These are phyloP conservation scores for Aspergillus incahuasiensis DNA, from an alignment of 495 filamentous ascomycete genomes.

Conservation along the genomic window DNA sequence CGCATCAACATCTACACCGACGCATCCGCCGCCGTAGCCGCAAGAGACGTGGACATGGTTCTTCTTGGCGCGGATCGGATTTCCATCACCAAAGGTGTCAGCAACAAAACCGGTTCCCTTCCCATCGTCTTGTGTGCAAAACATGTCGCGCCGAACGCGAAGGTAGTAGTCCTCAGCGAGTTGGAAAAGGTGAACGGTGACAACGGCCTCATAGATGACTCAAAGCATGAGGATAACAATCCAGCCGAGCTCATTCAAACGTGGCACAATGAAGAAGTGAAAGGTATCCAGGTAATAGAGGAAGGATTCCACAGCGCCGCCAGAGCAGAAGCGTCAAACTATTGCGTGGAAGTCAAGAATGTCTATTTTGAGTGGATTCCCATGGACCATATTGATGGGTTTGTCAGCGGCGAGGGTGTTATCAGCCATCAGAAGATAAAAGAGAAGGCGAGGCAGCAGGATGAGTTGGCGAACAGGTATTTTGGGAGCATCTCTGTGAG, in stretches of 20 bases:
- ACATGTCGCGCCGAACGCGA: conserved; percentile 34
- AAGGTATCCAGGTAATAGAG: conserved; percentile 21
- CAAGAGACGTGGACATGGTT: conserved; percentile 44
- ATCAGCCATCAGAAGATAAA: conserved; percentile 23
- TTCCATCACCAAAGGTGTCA: conserved; percentile 46
- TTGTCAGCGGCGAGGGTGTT: conserved; percentile 51
- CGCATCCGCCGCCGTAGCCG: conserved; percentile 52
- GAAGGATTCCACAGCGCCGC: conserved; percentile 10
- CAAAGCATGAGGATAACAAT: conserved; percentile 47
- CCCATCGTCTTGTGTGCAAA: conserved; percentile 49
- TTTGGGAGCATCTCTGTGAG: conserved; percentile 22
- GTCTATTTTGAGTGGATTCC: conserved; percentile 66
- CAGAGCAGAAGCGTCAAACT: background rate
- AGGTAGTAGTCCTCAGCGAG: conserved; percentile 53
- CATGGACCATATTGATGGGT: conserved; percentile 46
- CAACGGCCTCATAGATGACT: conserved; percentile 29
- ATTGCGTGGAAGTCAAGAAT: conserved; percentile 46
- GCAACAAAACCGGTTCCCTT: conserved; percentile 63
- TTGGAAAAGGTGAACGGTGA: conserved; percentile 55
- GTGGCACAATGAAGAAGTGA: conserved; percentile 36
- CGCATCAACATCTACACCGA: conserved; percentile 54
- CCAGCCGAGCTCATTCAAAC: conserved; percentile 38
- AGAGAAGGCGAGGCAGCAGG: conserved; percentile 25
- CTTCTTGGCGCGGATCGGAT: conserved; percentile 63
- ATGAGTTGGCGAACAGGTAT: conserved; percentile 23